These are phyloP conservation scores for Helichrysum umbraculigerum DNA, from an alignment of 129 eudicot species.

Conservation along the genomic window DNA sequence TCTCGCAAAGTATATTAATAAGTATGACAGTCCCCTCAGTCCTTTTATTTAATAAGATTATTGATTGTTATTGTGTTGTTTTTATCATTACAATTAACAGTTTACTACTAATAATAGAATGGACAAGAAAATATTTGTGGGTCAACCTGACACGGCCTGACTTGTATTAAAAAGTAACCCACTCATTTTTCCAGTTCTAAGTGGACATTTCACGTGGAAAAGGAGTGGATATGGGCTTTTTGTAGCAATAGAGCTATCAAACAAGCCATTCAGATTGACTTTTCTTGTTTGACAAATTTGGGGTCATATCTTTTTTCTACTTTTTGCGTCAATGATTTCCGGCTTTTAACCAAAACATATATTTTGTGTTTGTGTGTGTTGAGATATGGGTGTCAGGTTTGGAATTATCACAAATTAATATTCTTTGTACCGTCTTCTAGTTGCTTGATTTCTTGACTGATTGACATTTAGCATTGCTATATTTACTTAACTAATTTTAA, in stretches of 20 bases:
- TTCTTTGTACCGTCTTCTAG: constrained; percentile 10
- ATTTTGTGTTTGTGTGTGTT: background rate
- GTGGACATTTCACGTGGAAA: background rate
- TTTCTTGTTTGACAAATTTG: background rate
- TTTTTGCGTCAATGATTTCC: background rate
- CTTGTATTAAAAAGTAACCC: background rate
- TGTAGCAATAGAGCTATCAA: background rate
- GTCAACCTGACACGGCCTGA: background rate
- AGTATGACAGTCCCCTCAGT: background rate
- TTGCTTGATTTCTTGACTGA: constrained; percentile 12
- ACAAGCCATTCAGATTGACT: background rate
- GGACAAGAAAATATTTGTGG: background rate
- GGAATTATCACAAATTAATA: background rate
- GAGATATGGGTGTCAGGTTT: background rate
- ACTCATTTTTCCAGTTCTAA: background rate
- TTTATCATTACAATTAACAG: background rate
- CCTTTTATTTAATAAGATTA: too few species aligned
- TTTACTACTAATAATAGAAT: background rate
- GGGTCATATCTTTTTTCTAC: background rate
- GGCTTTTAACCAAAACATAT: background rate
- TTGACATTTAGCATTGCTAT: constrained; percentile 6
- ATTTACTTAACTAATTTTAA: constrained; percentile 14
- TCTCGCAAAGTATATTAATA: background rate
- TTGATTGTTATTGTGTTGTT: background rate
- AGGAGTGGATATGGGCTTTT: background rate